phyloP scores from a whole-genome alignment of 2,329 filamentous ascomycete genomes.

The Pestalotiopsis sp. region DNA sequence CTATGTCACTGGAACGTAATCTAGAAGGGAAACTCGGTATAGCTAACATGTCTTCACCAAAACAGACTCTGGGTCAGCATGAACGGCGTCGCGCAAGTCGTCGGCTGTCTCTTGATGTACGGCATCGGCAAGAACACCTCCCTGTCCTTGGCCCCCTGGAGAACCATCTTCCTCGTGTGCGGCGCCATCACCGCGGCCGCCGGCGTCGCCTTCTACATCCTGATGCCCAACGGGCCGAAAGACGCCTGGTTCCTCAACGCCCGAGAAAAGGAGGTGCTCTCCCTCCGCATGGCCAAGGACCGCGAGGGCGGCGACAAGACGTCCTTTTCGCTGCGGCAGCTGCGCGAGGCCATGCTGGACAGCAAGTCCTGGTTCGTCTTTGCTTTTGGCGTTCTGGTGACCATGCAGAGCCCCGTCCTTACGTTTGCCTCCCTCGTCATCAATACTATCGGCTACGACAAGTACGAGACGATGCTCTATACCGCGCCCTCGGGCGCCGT shows the following conservation, averaged over 20 bases:
- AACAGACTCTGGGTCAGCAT: constrained; percentile 42
- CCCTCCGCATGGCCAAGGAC: constrained; percentile 33
- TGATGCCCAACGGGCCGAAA: constrained; percentile 48
- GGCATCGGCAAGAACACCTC: constrained; percentile 46
- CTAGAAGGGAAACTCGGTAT: background rate
- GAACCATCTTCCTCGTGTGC: constrained; percentile 50
- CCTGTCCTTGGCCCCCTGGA: constrained; percentile 45
- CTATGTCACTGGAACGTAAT: background rate
- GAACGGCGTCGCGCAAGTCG: constrained; percentile 48
- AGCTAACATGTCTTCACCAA: background rate
- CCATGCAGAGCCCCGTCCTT: constrained; percentile 47
- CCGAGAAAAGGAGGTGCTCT: constrained; percentile 43
- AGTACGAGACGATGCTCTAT: constrained; percentile 48
- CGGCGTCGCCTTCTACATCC: constrained; percentile 46
- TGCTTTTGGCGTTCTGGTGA: constrained; percentile 47
- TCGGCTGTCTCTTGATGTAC: constrained; percentile 51
- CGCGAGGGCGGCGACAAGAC: constrained; percentile 39
- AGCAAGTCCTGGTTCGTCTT: constrained; percentile 47
- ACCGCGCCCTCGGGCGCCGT: constrained; percentile 50
- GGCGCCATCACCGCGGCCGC: constrained; percentile 46
- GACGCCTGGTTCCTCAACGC: constrained; percentile 51
- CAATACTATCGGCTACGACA: constrained; percentile 45
- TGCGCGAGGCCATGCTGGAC: constrained; percentile 46
- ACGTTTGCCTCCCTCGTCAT: constrained; percentile 55
- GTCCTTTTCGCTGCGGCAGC: constrained; percentile 43